These are phyloP conservation scores for Wickerhamomyces rabaulensis DNA, from an alignment of 805 yeast species.

Conservation along the genomic window DNA sequence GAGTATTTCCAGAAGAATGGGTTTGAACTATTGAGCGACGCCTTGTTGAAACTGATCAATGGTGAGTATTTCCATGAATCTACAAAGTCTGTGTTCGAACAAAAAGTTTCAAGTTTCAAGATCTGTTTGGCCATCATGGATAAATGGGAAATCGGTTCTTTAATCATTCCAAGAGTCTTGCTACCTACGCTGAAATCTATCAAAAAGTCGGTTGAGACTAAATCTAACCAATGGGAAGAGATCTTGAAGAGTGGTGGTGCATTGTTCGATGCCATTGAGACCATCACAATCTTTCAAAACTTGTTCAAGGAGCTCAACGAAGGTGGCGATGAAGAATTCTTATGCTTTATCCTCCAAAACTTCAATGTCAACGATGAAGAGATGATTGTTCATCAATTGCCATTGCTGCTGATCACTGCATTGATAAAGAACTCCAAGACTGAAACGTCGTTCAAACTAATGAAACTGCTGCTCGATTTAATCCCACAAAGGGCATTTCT, in stretches of 20 bases:
- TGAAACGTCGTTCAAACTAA: constrained; percentile 33
- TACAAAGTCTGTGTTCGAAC: constrained; percentile 21
- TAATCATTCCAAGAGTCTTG: constrained; percentile 64
- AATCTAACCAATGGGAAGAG: constrained; percentile 31
- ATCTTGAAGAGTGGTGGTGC: constrained; percentile 54
- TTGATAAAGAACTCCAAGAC: constrained; percentile 26
- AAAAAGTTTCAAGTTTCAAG: constrained; percentile 47
- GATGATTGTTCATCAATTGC: constrained; percentile 70
- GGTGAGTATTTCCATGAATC: constrained; percentile 20
- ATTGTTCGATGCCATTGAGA: constrained; percentile 84
- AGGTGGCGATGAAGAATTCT: constrained; percentile 38
- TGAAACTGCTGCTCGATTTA: constrained; percentile 39
- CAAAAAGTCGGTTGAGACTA: constrained; percentile 24
- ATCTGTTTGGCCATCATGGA: constrained; percentile 78
- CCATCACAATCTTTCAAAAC: constrained; percentile 71
- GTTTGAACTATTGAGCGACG: constrained; percentile 40
- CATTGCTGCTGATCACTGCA: constrained; percentile 53
- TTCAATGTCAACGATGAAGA: constrained; percentile 86
- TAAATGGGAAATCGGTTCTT: constrained; percentile 88
- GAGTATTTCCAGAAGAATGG: constrained; percentile 60
- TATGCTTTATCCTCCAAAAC: constrained; percentile 53
- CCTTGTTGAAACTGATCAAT: constrained; percentile 45
- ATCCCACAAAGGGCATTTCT: constrained; percentile 62
- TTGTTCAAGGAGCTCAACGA: constrained; percentile 38
- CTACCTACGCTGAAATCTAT: constrained; percentile 57